Conservation (phyloP, 176 grass and related monocot genomes). For the Poa pratensis region DNA sequence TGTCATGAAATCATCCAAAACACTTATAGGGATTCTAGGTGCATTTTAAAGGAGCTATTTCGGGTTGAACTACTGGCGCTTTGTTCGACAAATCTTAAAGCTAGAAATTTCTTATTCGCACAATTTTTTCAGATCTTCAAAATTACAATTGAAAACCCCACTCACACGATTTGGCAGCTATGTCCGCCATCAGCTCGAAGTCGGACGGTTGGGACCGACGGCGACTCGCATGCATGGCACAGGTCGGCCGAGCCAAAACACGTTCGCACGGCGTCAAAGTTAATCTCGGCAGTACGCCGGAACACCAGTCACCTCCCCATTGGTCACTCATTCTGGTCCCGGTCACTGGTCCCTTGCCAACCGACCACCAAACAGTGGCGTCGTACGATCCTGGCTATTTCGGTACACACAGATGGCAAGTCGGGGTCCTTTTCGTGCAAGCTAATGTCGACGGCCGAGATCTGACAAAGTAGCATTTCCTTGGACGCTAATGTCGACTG, state of each 20-base stretch:
- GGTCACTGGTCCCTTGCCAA: background rate
- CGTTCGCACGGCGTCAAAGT: constrained; percentile 39
- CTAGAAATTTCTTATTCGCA: too few relatives aligned
- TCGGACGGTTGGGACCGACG: background rate
- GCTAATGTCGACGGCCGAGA: too few relatives aligned
- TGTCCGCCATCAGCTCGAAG: background rate
- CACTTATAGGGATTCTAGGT: too few relatives aligned
- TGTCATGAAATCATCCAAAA: too few relatives aligned
- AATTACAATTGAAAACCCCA: too few relatives aligned
- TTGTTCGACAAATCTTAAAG: too few relatives aligned
- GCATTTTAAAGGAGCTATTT: too few relatives aligned
- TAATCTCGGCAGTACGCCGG: background rate
- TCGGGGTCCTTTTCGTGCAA: background rate
- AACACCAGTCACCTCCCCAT: background rate
- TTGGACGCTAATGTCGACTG: background rate
- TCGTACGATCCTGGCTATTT: background rate
- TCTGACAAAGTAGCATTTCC: background rate
- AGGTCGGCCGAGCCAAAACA: background rate
- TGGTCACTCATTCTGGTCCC: background rate
- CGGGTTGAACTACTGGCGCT: too few relatives aligned
- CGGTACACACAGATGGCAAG: background rate
- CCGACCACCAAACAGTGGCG: background rate
- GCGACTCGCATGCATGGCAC: constrained; percentile 11
- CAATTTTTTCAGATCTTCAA: too few relatives aligned
- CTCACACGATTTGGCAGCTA: too few relatives aligned